A percentile compares a stretch with the other conserved stretches of the same genome.
Conservation (phyloP, 192 early-diverging fungal genomes). For the Entomortierella lignicola region DNA sequence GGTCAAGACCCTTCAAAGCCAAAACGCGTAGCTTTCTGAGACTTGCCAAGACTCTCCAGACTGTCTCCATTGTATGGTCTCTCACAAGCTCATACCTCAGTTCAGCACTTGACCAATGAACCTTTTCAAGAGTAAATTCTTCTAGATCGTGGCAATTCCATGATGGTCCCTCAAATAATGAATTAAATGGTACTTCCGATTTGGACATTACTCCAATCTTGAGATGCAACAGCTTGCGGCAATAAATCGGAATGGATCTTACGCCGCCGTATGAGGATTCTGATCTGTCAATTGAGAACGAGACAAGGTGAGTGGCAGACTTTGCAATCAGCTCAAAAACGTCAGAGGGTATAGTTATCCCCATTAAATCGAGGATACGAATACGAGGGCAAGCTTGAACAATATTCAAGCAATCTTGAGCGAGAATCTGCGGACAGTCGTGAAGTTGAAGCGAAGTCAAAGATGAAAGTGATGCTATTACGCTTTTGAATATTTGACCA, state of each 20-base stretch:
- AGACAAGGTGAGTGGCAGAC: not conserved
- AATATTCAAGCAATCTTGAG: not conserved
- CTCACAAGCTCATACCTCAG: not conserved
- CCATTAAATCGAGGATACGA: not conserved
- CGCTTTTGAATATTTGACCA: not conserved
- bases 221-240: not conserved
- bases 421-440: not conserved
- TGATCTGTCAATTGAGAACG: not conserved
- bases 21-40: not conserved
- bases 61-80: not conserved
- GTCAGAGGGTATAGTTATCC: not conserved
- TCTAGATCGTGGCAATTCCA: slow-evolving; percentile 8
- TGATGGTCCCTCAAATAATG: slow-evolving; percentile 4
- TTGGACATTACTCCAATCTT: not conserved
- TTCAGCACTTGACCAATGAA: not conserved
- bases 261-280: not conserved
- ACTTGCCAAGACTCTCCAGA: slow-evolving; percentile 5
- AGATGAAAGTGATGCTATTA: not conserved
- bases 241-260: not conserved
- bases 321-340: not conserved
- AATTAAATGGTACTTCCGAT: not conserved
- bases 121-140: not conserved
- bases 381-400: not conserved
- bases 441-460: not conserved
- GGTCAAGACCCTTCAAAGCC: not conserved